These are phyloP conservation scores for Fagus crenata DNA, from an alignment of 306 rosid species.

Conservation along the genomic window DNA sequence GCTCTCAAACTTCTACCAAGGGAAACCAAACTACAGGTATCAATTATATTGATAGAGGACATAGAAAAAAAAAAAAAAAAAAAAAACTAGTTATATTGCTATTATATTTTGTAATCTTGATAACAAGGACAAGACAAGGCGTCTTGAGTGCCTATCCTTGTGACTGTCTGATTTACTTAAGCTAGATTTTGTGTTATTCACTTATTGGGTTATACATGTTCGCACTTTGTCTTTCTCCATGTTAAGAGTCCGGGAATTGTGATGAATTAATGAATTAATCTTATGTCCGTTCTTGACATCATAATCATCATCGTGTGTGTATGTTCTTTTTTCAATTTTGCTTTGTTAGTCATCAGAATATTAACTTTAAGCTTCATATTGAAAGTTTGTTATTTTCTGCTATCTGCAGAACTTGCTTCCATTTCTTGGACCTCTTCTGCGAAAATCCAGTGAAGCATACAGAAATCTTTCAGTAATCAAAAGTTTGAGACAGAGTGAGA, in stretches of 20 bases:
- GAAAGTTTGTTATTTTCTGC: constrained; percentile 20
- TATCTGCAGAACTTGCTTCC: constrained; percentile 81
- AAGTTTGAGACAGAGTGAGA: constrained; percentile 91
- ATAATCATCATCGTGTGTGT: background rate
- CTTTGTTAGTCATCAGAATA: background rate
- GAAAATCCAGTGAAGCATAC: constrained; percentile 87
- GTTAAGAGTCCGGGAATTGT: constrained; percentile 8
- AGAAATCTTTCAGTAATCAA: constrained; percentile 84
- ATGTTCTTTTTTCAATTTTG: constrained; percentile 20
- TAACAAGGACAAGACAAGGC: background rate
- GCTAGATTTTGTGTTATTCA: constrained; percentile 8
- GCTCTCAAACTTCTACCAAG: constrained; percentile 91
- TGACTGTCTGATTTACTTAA: constrained; percentile 6
- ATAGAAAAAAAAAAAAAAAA: background rate
- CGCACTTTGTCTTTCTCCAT: constrained; percentile 3
- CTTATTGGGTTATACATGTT: background rate
- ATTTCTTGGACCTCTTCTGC: constrained; percentile 89
- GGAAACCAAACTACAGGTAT: constrained; percentile 93
- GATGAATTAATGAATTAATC: background rate
- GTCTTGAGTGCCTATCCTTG: constrained; percentile 2
- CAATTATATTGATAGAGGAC: constrained; percentile 18
- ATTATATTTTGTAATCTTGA: background rate
- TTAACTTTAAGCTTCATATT: constrained; percentile 4
- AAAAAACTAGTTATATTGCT: background rate
- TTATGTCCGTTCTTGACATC: background rate